Evolutionary conservation across 1,284 basidiomycete species (phyloP).

Genomic region (Coriolopsis trogii): DNA sequence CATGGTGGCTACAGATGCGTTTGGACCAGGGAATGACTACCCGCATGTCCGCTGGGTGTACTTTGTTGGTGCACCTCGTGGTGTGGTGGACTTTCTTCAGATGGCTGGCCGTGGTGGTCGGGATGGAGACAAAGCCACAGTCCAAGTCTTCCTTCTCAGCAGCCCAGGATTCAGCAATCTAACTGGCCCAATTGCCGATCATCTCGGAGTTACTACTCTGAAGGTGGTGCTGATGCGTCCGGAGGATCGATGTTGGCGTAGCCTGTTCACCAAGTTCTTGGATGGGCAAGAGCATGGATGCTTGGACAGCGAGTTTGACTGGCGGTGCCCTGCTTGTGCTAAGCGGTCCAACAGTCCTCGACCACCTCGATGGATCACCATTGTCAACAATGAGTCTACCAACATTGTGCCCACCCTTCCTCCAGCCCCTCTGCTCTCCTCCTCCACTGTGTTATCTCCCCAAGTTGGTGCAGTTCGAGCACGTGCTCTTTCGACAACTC

Average conservation of each 20-base stretch:
- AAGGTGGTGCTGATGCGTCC: neutral
- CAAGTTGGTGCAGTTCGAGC: too few species aligned
- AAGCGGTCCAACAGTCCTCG: too few species aligned
- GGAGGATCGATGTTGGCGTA: neutral
- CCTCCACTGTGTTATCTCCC: too few species aligned
- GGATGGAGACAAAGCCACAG: neutral
- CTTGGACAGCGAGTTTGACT: neutral
- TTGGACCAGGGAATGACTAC: constrained; percentile 16
- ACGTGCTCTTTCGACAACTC: too few species aligned
- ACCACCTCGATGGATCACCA: too few species aligned
- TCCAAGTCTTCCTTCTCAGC: neutral
- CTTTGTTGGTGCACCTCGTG: constrained; percentile 7
- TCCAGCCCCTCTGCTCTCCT: too few species aligned
- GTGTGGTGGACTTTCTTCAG: constrained; percentile 11
- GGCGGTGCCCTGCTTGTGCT: neutral
- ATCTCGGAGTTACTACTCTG: neutral
- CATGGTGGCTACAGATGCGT: constrained; percentile 17
- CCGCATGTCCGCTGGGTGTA: constrained; percentile 3
- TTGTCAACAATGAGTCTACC: too few species aligned
- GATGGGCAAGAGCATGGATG: constrained; percentile 1
- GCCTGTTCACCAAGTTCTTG: neutral
- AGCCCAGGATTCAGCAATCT: neutral
- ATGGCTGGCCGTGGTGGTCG: constrained; percentile 9
- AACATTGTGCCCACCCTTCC: too few species aligned
- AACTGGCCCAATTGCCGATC: neutral